Conservation (phyloP, 495 filamentous ascomycete species). For the Bathelium albidoporum region DNA sequence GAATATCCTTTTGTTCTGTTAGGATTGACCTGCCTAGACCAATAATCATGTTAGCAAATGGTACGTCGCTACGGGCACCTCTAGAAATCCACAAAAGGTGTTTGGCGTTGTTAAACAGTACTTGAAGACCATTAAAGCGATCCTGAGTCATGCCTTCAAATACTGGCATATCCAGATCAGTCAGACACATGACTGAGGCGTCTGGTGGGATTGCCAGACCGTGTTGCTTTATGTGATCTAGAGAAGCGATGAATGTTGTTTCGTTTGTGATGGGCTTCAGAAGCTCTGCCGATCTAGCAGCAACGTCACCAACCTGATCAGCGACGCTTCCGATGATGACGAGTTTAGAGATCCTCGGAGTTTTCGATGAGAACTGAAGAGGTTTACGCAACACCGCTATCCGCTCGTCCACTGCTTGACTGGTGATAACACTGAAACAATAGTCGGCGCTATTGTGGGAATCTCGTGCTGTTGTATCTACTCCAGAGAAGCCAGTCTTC, state of each 20-base stretch:
- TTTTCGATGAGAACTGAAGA: background rate
- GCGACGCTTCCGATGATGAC: background rate
- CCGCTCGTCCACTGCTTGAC: background rate
- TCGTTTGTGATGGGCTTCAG: background rate
- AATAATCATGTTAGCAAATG: background rate
- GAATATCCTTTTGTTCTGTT: background rate
- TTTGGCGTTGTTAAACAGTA: background rate
- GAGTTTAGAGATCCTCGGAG: background rate
- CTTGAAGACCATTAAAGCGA: background rate
- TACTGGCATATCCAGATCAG: background rate
- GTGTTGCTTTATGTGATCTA: background rate
- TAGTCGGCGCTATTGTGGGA: background rate
- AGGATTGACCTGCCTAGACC: background rate
- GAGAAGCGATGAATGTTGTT: background rate
- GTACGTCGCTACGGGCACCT: background rate
- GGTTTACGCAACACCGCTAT: background rate
- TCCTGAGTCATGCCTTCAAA: background rate
- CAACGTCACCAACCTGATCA: background rate
- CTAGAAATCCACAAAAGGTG: background rate
- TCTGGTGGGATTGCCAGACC: background rate
- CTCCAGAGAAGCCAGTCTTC: slow-evolving; percentile 12
- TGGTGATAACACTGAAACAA: background rate
- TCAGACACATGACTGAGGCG: background rate
- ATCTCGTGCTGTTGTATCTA: background rate
- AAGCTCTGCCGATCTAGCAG: background rate